These are phyloP conservation scores for Dactylonectria estremocensis DNA, from an alignment of 2,329 filamentous ascomycete species.

Conservation along the genomic window DNA sequence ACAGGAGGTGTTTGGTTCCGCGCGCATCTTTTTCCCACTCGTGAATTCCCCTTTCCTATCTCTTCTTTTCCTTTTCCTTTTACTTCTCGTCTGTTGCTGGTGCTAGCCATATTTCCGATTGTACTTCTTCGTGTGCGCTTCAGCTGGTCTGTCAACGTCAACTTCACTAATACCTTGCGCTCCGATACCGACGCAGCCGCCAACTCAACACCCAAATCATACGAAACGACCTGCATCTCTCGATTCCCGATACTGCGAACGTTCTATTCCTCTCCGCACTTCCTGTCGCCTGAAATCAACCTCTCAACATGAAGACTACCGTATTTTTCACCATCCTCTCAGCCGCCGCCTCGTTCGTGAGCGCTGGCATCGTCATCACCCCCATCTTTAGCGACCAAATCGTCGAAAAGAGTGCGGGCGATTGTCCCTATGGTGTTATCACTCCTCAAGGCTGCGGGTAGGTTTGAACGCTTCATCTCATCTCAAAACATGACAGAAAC, in stretches of 20 bases:
- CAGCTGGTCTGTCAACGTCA: slow-evolving; percentile 29
- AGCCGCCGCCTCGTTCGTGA: slow-evolving; percentile 62
- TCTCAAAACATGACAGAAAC: neutral
- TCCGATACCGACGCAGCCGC: neutral
- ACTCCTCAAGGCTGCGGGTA: slow-evolving; percentile 73
- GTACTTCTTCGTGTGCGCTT: slow-evolving; percentile 31
- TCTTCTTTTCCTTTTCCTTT: slow-evolving; percentile 10
- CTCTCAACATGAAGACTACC: slow-evolving; percentile 50
- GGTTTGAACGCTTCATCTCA: slow-evolving; percentile 42
- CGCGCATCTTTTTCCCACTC: slow-evolving; percentile 19
- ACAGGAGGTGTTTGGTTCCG: slow-evolving; percentile 35
- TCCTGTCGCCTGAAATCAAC: neutral
- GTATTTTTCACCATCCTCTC: slow-evolving; percentile 57
- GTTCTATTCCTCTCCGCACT: neutral
- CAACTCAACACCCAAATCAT: slow-evolving; percentile 28
- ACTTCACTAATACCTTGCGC: slow-evolving; percentile 3
- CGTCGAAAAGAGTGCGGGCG: slow-evolving; percentile 62
- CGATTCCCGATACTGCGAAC: neutral
- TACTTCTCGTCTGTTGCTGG: slow-evolving; percentile 6
- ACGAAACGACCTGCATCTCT: neutral
- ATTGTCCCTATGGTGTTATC: slow-evolving; percentile 71
- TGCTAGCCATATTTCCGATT: slow-evolving; percentile 15
- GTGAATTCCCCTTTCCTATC: neutral
- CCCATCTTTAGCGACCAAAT: slow-evolving; percentile 67
- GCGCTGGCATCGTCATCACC: slow-evolving; percentile 70